These are phyloP conservation scores for Zygotorulaspora mrakii DNA, from an alignment of 1,139 yeast genomes.

Conservation along the genomic window DNA sequence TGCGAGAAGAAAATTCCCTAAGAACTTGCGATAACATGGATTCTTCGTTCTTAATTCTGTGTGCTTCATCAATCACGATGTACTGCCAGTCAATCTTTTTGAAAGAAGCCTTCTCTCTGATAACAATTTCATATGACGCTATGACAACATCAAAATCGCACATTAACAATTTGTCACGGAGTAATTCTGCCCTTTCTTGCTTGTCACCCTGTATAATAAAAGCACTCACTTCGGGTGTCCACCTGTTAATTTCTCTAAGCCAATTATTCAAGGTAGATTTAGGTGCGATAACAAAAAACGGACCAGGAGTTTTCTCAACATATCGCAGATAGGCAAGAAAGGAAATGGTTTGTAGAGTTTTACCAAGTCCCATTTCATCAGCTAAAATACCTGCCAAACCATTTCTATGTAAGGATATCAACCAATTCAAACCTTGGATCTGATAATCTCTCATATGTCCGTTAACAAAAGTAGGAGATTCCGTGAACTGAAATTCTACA, in stretches of 20 bases:
- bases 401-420: conserved; percentile 75
- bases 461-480: conserved; percentile 68
- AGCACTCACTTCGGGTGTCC: conserved; percentile 96
- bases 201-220: conserved; percentile 84
- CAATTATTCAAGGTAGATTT: conserved; percentile 94
- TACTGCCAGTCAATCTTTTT: conserved; percentile 91
- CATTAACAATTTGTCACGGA: conserved; percentile 55
- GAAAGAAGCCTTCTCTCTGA: conserved; percentile 76
- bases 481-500: conserved; percentile 49
- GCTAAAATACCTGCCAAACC: conserved; percentile 87
- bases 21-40: conserved; percentile 86
- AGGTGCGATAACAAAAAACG: conserved; percentile 88
- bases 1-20: conserved; percentile 77
- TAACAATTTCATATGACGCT: conserved; percentile 90
- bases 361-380: conserved; percentile 98
- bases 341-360: conserved; percentile 88
- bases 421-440: conserved; percentile 91
- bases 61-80: conserved; percentile 93
- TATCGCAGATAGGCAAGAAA: conserved; percentile 85
- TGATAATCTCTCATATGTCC: conserved; percentile 79
- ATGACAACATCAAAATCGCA: conserved; percentile 86
- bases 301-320: conserved; percentile 76
- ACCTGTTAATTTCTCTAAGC: conserved; percentile 86
- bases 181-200: conserved; percentile 62
- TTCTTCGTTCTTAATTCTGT: conserved; percentile 91